Base-by-base conservation (phyloP, 192 early-diverging fungal species). In the Coemansia sp. region DNA sequence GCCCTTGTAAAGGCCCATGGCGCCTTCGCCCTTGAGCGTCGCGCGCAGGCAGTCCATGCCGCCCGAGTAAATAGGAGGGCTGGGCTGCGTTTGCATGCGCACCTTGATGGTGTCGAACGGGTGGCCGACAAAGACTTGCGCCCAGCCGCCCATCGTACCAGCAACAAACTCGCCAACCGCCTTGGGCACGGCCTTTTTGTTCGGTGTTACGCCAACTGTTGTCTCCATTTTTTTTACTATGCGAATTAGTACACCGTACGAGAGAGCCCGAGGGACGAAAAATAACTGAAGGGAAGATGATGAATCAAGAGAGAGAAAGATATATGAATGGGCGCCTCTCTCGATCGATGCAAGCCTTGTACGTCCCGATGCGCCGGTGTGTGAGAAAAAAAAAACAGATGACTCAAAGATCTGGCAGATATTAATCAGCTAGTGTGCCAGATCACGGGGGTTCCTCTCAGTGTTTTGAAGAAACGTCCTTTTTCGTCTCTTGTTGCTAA, bases 101-200 rank as follows among this genome's bases (percentile, higher is more conserved):
- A 91, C 91, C 74, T 95, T 95, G 84, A 95, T 89, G 1, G 93
- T 94, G 69, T 95, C 94, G 68, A 95, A 88, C 20, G 94, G 94
- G 49, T 95, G 94, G 16, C 94, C 93, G 3, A 88, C 86, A 15
- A 82, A 70, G 0, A 90, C 90, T 43, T 92, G 87, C 29, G 87
- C 88, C 87, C 89, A 88, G 36, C 91, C 91, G 62, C 85, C 91
- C 81, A 83, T 75, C 16, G 81, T 83, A 31, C 81, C 81, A 24
- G 81, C 81, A 16, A 69, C 58, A 71, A 83, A 83, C 70, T 83
- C 76, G 50, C 76, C 70, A 27, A 72, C 64, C 49, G 81, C 73
- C 64, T 77, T 78, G 20, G 81, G 81, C 13, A 83, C 76, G 7
- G 78, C 55, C 60, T 75, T 64, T 52, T 71, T 74, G 12, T 64